phyloP scores from a whole-genome alignment of 306 rosid genomes.

The Gastrolobium villosum region DNA sequence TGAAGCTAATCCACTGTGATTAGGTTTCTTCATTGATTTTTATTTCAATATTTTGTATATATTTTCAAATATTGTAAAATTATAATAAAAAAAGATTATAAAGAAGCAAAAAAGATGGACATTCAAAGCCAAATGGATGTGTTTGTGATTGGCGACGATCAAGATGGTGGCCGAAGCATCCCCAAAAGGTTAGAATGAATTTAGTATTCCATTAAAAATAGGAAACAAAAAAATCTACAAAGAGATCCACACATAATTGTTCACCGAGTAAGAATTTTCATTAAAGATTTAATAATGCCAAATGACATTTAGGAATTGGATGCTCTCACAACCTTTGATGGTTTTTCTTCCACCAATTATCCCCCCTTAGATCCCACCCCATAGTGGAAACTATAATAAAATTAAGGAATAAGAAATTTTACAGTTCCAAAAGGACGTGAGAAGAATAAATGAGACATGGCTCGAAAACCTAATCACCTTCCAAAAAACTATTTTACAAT shows the following conservation, averaged over 20 bases:
- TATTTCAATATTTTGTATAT: too few relatives aligned
- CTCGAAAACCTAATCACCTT: conserved; percentile 53
- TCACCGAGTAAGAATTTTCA: conserved; percentile 4
- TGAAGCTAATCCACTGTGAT: too few relatives aligned
- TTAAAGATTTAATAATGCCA: conserved; percentile 42
- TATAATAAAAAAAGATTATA: too few relatives aligned
- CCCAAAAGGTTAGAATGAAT: too few relatives aligned
- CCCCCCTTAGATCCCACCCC: conserved; percentile 42
- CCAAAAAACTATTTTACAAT: conserved; percentile 68
- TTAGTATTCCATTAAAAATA: too few relatives aligned
- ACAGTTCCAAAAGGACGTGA: conserved; percentile 45
- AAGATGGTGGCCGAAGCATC: too few relatives aligned
- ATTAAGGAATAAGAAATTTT: conserved; percentile 53
- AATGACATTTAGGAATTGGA: conserved; percentile 43
- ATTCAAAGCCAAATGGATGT: too few relatives aligned
- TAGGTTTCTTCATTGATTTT: too few relatives aligned
- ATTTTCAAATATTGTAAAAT: too few relatives aligned
- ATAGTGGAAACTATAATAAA: conserved; percentile 46
- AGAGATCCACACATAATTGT: not conserved
- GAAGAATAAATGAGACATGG: conserved; percentile 46
- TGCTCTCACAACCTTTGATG: conserved; percentile 17
- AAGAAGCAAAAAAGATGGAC: too few relatives aligned
- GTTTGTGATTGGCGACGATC: too few relatives aligned
- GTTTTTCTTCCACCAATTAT: conserved; percentile 24
- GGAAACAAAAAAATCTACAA: not conserved